A percentile compares a stretch with the other conserved stretches of the same genome.
Conservation (phyloP, 768 basidiomycete species). For the Russula earlei region DNA sequence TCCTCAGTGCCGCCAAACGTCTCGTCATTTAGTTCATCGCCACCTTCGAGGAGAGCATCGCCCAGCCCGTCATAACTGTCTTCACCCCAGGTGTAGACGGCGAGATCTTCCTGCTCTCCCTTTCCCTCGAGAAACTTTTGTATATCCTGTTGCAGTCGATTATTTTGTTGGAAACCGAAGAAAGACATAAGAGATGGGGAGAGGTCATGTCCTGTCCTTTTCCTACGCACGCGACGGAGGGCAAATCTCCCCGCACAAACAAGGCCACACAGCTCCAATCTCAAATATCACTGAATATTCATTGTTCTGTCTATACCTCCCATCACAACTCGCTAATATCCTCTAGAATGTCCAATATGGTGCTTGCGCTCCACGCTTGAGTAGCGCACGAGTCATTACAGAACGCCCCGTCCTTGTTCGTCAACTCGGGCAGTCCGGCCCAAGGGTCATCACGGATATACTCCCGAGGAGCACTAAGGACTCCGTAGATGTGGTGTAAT, state of each 20-base stretch:
- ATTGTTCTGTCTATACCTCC: not conserved
- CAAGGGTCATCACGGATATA: slow-evolving; percentile 78
- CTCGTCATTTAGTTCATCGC: slow-evolving; percentile 93
- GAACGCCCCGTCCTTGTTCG: slow-evolving; percentile 73
- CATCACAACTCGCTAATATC: slow-evolving; percentile 43
- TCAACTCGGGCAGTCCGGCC: slow-evolving; percentile 91
- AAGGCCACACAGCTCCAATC: slow-evolving; percentile 15
- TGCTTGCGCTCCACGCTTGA: slow-evolving; percentile 95
- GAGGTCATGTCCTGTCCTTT: not conserved
- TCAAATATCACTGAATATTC: not conserved
- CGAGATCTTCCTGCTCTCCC: slow-evolving; percentile 64
- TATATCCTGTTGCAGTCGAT: slow-evolving; percentile 52
- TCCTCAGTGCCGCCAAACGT: slow-evolving; percentile 72
- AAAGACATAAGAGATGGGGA: slow-evolving; percentile 49
- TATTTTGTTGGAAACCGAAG: slow-evolving; percentile 61
- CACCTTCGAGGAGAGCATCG: slow-evolving; percentile 77
- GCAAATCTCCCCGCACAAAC: slow-evolving; percentile 7
- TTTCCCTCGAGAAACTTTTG: slow-evolving; percentile 39
- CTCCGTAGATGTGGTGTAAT: slow-evolving; percentile 68
- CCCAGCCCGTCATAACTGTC: slow-evolving; percentile 86
- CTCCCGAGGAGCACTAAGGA: slow-evolving; percentile 57
- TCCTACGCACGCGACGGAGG: not conserved
- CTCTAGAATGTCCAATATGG: slow-evolving; percentile 81
- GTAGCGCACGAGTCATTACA: slow-evolving; percentile 87
- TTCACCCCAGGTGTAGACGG: slow-evolving; percentile 89